Percentiles rank a stretch among this genome's conserved stretches.
These are phyloP conservation scores for Artemisia annua DNA, from an alignment of 129 eudicot genomes.

Conservation along the genomic window DNA sequence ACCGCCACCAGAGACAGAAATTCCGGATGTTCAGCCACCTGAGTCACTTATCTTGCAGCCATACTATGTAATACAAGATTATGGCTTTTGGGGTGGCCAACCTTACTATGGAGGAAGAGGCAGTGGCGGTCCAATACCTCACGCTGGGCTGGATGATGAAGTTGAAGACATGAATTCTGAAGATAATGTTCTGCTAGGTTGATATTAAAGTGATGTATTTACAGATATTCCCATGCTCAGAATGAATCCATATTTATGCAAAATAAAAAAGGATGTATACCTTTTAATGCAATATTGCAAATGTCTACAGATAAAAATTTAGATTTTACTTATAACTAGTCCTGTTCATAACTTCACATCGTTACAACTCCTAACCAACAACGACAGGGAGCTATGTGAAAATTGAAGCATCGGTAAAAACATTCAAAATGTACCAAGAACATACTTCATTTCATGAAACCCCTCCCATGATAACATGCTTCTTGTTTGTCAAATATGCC, in stretches of 20 bases:
- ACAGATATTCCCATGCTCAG: not conserved
- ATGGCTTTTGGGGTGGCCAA: conserved; percentile 29
- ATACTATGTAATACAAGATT: conserved; percentile 26
- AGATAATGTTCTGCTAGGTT: conserved; percentile 10
- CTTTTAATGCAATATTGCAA: conserved; percentile 3
- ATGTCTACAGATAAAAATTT: conserved; percentile 6
- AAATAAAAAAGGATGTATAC: conserved; percentile 9
- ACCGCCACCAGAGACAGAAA: conserved; percentile 21
- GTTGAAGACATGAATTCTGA: conserved; percentile 5
- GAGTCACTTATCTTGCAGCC: conserved; percentile 4
- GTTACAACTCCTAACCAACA: not conserved
- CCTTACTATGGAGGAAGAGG: conserved; percentile 38
- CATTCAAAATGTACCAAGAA: too few relatives aligned
- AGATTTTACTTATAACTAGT: conserved; percentile 3
- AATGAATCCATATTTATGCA: conserved; percentile 17
- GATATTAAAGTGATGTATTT: conserved; percentile 17
- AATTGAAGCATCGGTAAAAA: too few relatives aligned
- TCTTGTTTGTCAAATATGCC: too few relatives aligned
- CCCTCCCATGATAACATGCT: too few relatives aligned
- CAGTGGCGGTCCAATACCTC: conserved; percentile 34
- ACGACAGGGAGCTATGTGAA: not conserved
- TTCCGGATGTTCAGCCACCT: not conserved
- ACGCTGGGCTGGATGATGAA: conserved; percentile 26
- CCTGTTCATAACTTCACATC: not conserved
- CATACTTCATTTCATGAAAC: too few relatives aligned